phyloP scores from a whole-genome alignment of 805 yeast genomes.

The Yarrowia osloensis region DNA sequence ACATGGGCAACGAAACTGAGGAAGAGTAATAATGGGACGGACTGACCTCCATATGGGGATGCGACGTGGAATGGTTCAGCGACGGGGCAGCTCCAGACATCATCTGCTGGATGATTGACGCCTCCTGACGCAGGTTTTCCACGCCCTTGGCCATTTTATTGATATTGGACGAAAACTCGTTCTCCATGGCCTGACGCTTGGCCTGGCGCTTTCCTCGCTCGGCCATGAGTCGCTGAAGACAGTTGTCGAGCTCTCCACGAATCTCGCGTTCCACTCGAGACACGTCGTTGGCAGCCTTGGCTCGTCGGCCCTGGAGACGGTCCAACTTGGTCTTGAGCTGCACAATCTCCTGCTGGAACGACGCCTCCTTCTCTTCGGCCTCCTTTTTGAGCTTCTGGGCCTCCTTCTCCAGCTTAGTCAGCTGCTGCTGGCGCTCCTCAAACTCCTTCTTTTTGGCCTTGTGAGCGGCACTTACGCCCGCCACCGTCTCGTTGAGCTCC shows the following conservation, averaged over 20 bases:
- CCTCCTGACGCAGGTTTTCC: slow-evolving; percentile 36
- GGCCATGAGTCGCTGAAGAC: slow-evolving; percentile 36
- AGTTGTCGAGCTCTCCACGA: slow-evolving; percentile 35
- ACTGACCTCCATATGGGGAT: slow-evolving; percentile 9
- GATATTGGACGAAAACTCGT: slow-evolving; percentile 42
- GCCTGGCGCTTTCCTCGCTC: slow-evolving; percentile 39
- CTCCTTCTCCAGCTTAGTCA: slow-evolving; percentile 32
- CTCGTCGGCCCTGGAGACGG: slow-evolving; percentile 37
- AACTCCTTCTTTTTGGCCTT: slow-evolving; percentile 33
- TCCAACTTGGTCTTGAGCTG: slow-evolving; percentile 38
- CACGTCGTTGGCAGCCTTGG: slow-evolving; percentile 37
- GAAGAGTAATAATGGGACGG: background rate
- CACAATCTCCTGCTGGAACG: slow-evolving; percentile 36
- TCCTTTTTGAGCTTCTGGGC: slow-evolving; percentile 32
- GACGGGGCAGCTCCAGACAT: slow-evolving; percentile 4
- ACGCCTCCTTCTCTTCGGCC: slow-evolving; percentile 33
- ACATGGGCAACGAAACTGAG: slow-evolving; percentile 3
- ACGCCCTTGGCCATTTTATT: slow-evolving; percentile 42
- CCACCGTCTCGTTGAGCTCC: background rate
- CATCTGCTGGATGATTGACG: slow-evolving; percentile 23
- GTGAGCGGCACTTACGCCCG: background rate
- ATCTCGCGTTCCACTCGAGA: slow-evolving; percentile 39
- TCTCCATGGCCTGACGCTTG: slow-evolving; percentile 40
- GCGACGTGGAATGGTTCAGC: slow-evolving; percentile 17
- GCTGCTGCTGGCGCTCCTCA: slow-evolving; percentile 33